A percentile compares a stretch with the other conserved stretches of the same genome.
Conservation (phyloP, 1,139 yeast species). For the Kurtzmaniella quercitrusa region DNA sequence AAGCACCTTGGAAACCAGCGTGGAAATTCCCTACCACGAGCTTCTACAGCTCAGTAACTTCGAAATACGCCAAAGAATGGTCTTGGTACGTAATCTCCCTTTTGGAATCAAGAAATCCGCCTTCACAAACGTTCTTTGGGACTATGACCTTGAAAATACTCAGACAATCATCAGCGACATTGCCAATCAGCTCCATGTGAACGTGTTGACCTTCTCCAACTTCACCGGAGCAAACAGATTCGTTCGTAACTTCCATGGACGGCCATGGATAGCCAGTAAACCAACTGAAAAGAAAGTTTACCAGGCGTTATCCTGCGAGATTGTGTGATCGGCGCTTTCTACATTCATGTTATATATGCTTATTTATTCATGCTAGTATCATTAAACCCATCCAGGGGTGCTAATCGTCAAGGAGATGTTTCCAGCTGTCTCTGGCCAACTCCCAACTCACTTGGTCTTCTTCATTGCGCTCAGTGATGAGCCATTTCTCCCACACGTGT, state of each 20-base stretch:
- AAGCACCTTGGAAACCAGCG: constrained; percentile 4
- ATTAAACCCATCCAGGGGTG: too few species aligned
- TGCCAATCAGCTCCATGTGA: constrained; percentile 20
- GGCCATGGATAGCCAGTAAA: constrained; percentile 32
- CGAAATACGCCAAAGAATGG: constrained; percentile 13
- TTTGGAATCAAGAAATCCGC: constrained; percentile 33
- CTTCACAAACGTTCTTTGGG: constrained; percentile 34
- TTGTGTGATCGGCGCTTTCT: constrained; percentile 13
- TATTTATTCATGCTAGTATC: too few species aligned
- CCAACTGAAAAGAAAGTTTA: constrained; percentile 25
- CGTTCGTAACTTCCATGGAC: constrained; percentile 52
- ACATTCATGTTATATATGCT: too few species aligned
- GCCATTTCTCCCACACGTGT: constrained; percentile 83
- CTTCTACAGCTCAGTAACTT: background rate
- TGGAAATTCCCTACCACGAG: constrained; percentile 8
- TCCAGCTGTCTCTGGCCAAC: constrained; percentile 43
- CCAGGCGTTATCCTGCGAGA: constrained; percentile 39
- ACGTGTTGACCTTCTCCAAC: constrained; percentile 45
- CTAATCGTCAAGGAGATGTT: constrained; percentile 8
- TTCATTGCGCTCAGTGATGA: constrained; percentile 42
- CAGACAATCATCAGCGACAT: constrained; percentile 26
- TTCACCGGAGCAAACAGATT: constrained; percentile 49
- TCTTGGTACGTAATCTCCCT: constrained; percentile 38
- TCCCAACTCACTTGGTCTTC: constrained; percentile 7
- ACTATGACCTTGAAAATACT: constrained; percentile 29